Conservation (phyloP, 306 rosid genomes). For the Corylus americana region DNA sequence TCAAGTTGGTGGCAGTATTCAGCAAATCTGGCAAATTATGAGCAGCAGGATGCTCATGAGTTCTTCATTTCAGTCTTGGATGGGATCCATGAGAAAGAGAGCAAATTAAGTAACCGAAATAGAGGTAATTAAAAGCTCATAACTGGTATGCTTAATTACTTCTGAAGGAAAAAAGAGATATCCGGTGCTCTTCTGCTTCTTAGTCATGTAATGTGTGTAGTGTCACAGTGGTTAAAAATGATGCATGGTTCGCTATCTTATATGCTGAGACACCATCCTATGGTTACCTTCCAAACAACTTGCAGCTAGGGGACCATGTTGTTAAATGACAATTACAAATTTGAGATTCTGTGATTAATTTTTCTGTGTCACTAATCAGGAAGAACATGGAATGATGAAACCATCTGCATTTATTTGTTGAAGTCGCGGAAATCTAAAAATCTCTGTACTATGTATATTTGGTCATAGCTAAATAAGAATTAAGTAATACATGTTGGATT, state of each 20-base stretch:
- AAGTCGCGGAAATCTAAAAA: not conserved
- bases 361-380: not conserved
- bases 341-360: not conserved
- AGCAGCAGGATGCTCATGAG: slow-evolving; percentile 98
- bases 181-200: slow-evolving; percentile 18
- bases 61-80: slow-evolving; percentile 95
- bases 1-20: slow-evolving; percentile 93
- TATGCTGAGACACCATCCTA: not conserved
- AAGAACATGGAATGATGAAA: not conserved
- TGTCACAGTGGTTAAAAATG: not conserved
- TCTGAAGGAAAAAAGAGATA: not conserved
- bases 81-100: slow-evolving; percentile 88
- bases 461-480: not conserved
- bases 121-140: slow-evolving; percentile 50
- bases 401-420: not conserved
- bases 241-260: slow-evolving; percentile 12
- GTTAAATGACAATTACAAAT: not conserved
- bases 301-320: slow-evolving; percentile 6
- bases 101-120: slow-evolving; percentile 50
- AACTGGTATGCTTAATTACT: not conserved
- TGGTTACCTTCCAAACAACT: not conserved
- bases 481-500: not conserved
- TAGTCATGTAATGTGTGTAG: slow-evolving; percentile 12
- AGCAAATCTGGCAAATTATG: slow-evolving; percentile 87
- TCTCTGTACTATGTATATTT: not conserved